Evolutionary conservation across 768 basidiomycete genomes (phyloP).

Genomic region (Trametes cubensis): DNA sequence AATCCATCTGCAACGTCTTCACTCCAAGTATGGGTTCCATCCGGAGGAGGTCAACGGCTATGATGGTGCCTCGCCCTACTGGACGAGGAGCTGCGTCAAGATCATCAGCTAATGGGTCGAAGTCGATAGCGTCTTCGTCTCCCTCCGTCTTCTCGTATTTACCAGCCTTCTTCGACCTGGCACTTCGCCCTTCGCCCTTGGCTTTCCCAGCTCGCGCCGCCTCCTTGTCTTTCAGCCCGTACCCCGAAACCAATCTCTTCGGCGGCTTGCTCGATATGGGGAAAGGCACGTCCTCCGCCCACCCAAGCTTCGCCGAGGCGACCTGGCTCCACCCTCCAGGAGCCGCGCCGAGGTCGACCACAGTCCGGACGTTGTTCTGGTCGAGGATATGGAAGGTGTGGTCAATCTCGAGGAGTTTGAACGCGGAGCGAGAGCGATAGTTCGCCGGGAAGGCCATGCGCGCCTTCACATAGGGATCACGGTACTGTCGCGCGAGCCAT

Average conservation of each 20-base stretch:
- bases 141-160: not conserved
- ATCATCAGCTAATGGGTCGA: conserved; percentile 4
- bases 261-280: not conserved
- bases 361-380: conserved; percentile 53
- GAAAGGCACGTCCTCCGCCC: conserved; percentile 31
- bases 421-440: conserved; percentile 87
- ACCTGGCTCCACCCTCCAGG: conserved; percentile 97
- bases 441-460: conserved; percentile 46
- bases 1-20: conserved; percentile 74
- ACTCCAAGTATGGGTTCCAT: conserved; percentile 78
- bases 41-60: conserved; percentile 80
- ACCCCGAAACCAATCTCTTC: not conserved
- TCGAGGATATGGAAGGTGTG: conserved; percentile 56
- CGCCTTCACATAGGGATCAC: conserved; percentile 71
- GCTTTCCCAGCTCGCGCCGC: not conserved
- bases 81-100: not conserved
- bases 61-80: conserved; percentile 51
- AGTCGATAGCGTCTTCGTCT: conserved; percentile 5
- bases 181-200: not conserved
- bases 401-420: conserved; percentile 87
- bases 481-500: conserved; percentile 72
- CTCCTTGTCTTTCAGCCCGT: conserved; percentile 2
- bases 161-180: not conserved
- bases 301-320: conserved; percentile 63
- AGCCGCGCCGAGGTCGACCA: conserved; percentile 89